Base-by-base conservation (phyloP, 345 rosid species). In the Salix purpurea region DNA sequence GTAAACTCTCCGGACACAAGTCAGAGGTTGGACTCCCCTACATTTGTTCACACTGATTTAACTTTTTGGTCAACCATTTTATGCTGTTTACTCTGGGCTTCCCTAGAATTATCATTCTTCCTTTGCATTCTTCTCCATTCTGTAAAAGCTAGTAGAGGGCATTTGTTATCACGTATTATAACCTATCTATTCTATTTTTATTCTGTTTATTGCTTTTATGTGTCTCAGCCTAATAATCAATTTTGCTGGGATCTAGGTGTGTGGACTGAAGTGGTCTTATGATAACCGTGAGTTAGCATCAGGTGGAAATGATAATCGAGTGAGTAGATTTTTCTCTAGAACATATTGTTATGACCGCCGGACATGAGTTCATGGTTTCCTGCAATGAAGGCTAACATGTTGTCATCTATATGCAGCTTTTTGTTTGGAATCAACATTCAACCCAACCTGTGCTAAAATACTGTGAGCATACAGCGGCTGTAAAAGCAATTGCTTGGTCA, bases 401-500 rank as follows among this genome's bases (percentile, higher is more conserved):
- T 75, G 48, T 80, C 67, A 62, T 80, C 75, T 28, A 58, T 65
- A 23, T 84, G 83, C 90, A 96, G 99, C 97, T 96, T 77, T 90
- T 94, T 80, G 93, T 96, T 76, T 96, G 99, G 99, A 96, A 94
- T 80, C 97, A 94, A 82, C 96, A 90, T 77, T 91, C 99, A 76
- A 91, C 90, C 74, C 97, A 96, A 60, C 98, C 99, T 42, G 87
- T 94, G 48, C 79, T 94, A 76, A 96, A 88, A 86, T 96, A 87
- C 86, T 86, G 94, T 78, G 99, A 91, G 74, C 99, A 96, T 84
- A 87, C 96, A 54, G 99, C 99, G 36, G 99, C 99, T 44, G 99
- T 96, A 36, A 96, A 96, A 88, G 99, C 99, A 75, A 96, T 96
- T 83, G 97, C 99, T 1, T 96, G 99, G 99, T 96, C 99, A 14